Percentiles rank a stretch among this genome's conserved stretches.
phyloP scores from a whole-genome alignment of 495 filamentous ascomycete genomes.

The Neurospora sp. region DNA sequence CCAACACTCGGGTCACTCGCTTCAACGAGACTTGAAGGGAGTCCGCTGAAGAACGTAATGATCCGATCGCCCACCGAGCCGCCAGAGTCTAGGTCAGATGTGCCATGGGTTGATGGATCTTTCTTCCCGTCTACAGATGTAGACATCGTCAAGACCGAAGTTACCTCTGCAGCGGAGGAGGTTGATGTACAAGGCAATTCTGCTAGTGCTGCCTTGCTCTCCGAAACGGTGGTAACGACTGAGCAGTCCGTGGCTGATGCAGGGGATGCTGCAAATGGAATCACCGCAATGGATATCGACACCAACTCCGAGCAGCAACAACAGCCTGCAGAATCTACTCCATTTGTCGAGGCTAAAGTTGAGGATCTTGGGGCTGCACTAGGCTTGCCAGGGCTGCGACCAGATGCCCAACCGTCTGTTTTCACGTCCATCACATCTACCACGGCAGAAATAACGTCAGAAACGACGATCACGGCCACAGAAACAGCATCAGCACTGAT shows the following conservation, averaged over 20 bases:
- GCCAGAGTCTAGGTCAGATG: slow-evolving; percentile 30
- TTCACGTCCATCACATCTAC: background rate
- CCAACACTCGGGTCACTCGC: slow-evolving; percentile 5
- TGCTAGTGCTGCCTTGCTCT: background rate
- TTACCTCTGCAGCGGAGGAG: slow-evolving; percentile 2
- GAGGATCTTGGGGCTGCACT: background rate
- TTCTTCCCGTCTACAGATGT: background rate
- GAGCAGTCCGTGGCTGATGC: background rate
- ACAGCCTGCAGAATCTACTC: background rate
- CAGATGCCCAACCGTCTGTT: background rate
- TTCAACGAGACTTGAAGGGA: slow-evolving; percentile 30
- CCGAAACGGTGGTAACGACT: background rate
- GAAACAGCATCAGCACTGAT: background rate
- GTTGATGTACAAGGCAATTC: background rate
- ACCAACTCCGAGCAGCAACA: background rate
- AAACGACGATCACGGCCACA: background rate
- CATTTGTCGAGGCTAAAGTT: background rate
- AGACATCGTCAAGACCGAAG: background rate
- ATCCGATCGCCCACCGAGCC: slow-evolving; percentile 25
- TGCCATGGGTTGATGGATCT: background rate
- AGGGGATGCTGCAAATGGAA: background rate
- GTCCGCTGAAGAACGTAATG: slow-evolving; percentile 38
- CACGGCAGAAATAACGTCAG: background rate
- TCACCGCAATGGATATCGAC: slow-evolving; percentile 31
- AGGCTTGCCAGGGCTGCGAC: background rate